phyloP scores from a whole-genome alignment of 257 asterid genomes.

The Datura wrightii region DNA sequence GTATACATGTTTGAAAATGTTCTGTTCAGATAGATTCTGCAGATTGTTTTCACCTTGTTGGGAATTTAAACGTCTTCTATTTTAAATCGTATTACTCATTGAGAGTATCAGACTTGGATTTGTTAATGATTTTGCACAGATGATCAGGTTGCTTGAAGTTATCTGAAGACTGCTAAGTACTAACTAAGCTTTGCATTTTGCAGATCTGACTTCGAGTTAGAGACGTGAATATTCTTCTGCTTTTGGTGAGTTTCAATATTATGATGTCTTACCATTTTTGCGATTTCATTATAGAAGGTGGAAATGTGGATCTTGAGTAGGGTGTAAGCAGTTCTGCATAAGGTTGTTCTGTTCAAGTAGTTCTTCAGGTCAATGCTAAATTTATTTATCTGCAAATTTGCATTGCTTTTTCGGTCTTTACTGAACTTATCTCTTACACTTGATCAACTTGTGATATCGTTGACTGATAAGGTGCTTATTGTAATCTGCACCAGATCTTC shows the following conservation, averaged over 20 bases:
- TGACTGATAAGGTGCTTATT: background rate
- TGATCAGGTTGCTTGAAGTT: constrained; percentile 1
- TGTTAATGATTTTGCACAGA: background rate
- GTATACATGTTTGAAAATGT: background rate
- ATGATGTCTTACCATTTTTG: background rate
- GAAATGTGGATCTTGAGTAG: background rate
- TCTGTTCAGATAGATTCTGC: background rate
- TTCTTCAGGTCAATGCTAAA: background rate
- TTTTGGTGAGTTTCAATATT: constrained; percentile 20
- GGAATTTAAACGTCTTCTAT: background rate
- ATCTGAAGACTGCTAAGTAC: background rate
- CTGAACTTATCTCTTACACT: background rate
- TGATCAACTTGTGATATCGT: background rate
- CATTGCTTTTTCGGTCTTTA: background rate
- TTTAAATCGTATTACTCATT: background rate
- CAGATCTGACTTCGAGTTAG: constrained; percentile 21
- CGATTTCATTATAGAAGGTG: background rate
- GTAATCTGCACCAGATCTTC: background rate
- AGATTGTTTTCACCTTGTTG: background rate
- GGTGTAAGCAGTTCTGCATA: too few relatives aligned
- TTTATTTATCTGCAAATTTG: background rate
- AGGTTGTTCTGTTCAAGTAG: background rate
- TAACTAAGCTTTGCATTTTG: background rate
- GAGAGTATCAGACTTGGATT: background rate
- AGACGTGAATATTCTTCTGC: background rate